phyloP scores from a whole-genome alignment of 2,329 filamentous ascomycete species.

The Monosporascus sp. region DNA sequence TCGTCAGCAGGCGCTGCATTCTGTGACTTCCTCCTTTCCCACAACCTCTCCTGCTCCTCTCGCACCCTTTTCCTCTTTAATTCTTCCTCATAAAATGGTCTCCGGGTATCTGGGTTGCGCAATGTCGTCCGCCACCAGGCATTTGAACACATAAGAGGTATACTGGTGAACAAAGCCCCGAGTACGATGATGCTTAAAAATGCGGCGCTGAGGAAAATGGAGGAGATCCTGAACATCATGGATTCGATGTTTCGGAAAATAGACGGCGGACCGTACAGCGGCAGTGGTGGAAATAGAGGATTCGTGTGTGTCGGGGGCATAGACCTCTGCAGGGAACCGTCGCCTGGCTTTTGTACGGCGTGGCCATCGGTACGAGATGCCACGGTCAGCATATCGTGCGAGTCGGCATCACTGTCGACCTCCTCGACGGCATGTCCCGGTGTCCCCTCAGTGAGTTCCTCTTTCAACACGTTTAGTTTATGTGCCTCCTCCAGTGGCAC shows the following conservation, averaged over 20 bases:
- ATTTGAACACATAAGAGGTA: slow-evolving; percentile 47
- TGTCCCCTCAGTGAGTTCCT: slow-evolving; percentile 30
- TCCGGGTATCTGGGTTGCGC: slow-evolving; percentile 51
- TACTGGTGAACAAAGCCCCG: slow-evolving; percentile 65
- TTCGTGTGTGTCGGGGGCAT: slow-evolving; percentile 67
- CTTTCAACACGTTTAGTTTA: slow-evolving; percentile 61
- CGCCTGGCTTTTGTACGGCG: slow-evolving; percentile 38
- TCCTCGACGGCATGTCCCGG: neutral
- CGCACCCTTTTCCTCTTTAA: slow-evolving; percentile 50
- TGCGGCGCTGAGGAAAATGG: slow-evolving; percentile 69
- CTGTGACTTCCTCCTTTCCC: slow-evolving; percentile 45
- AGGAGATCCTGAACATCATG: slow-evolving; percentile 58
- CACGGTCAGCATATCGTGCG: slow-evolving; percentile 14
- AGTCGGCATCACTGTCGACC: slow-evolving; percentile 16
- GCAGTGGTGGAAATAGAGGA: slow-evolving; percentile 78
- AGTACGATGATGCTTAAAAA: slow-evolving; percentile 75
- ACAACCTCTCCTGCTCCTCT: slow-evolving; percentile 54
- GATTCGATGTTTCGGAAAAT: slow-evolving; percentile 61
- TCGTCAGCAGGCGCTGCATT: slow-evolving; percentile 36
- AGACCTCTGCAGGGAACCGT: slow-evolving; percentile 39
- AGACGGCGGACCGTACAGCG: slow-evolving; percentile 74
- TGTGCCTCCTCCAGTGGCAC: slow-evolving; percentile 67
- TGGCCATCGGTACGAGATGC: slow-evolving; percentile 26
- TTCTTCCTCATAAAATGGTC: slow-evolving; percentile 75
- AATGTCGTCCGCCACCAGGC: slow-evolving; percentile 51